phyloP scores from a whole-genome alignment of 441 rosid genomes.

The Gossypium davidsonii region DNA sequence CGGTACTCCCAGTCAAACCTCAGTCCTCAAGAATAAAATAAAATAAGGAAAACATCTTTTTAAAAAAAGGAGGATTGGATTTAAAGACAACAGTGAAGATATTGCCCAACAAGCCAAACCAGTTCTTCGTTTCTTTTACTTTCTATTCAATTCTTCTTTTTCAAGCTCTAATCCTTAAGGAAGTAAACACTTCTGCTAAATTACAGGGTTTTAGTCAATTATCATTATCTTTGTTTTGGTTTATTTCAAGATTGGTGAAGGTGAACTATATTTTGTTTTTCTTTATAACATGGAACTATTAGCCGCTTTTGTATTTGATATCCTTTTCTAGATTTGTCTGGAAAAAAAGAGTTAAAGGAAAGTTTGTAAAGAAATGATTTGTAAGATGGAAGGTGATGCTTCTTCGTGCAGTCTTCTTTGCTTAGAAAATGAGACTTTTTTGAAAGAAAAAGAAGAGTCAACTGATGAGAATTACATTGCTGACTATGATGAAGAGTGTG shows the following conservation, averaged over 20 bases:
- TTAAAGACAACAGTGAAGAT: not conserved
- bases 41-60: not conserved
- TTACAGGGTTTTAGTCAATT: not conserved
- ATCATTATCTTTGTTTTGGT: conserved; percentile 8
- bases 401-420: conserved; percentile 31
- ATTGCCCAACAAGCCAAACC: not conserved
- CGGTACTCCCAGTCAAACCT: conserved; percentile 21
- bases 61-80: not conserved
- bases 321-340: not conserved
- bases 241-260: conserved; percentile 7
- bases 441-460: conserved; percentile 10
- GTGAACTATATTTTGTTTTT: conserved; percentile 9
- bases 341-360: not conserved
- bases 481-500: conserved; percentile 26
- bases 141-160: not conserved
- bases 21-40: conserved; percentile 1
- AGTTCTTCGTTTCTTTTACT: too few relatives aligned
- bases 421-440: conserved; percentile 25
- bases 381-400: conserved; percentile 25
- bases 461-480: conserved; percentile 5
- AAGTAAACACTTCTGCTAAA: conserved; percentile 17
- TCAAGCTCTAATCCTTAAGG: conserved; percentile 16
- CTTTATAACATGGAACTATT: conserved; percentile 14
- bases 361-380: not conserved
- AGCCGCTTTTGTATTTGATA: not conserved